phyloP scores from a whole-genome alignment of 1,139 yeast species.

The Geotrichum klebahnii region DNA sequence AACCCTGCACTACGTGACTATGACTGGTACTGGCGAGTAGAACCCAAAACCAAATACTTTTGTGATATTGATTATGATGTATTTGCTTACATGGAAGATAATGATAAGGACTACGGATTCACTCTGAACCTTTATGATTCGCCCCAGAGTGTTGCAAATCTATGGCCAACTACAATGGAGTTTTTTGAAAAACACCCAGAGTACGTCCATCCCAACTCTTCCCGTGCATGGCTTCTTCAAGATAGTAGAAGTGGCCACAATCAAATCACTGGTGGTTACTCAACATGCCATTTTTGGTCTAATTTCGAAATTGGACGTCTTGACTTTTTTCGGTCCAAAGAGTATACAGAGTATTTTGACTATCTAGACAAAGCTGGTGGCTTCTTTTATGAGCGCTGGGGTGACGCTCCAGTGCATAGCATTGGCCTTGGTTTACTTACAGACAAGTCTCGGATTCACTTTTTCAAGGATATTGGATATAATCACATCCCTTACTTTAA shows the following conservation, averaged over 20 bases:
- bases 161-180: constrained; percentile 67
- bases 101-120: constrained; percentile 65
- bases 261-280: constrained; percentile 57
- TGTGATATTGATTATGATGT: constrained; percentile 71
- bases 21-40: constrained; percentile 74
- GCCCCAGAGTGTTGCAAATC: constrained; percentile 54
- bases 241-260: constrained; percentile 43
- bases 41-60: constrained; percentile 66
- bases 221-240: constrained; percentile 71
- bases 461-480: constrained; percentile 87
- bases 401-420: constrained; percentile 85
- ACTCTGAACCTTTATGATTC: constrained; percentile 65
- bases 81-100: constrained; percentile 65
- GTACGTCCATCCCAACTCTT: constrained; percentile 60
- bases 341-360: constrained; percentile 62
- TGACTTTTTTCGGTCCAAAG: constrained; percentile 69
- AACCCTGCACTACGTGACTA: constrained; percentile 56
- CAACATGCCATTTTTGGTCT: constrained; percentile 86
- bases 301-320: constrained; percentile 78
- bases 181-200: constrained; percentile 56
- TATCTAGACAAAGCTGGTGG: constrained; percentile 67
- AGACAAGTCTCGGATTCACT: constrained; percentile 64
- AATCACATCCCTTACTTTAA: constrained; percentile 65
- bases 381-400: constrained; percentile 85
- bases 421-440: constrained; percentile 69